Evolutionary conservation across 306 rosid species (phyloP), one percentile per base, ranked within the genome.

Genomic region (Quillaja saponaria): DNA sequence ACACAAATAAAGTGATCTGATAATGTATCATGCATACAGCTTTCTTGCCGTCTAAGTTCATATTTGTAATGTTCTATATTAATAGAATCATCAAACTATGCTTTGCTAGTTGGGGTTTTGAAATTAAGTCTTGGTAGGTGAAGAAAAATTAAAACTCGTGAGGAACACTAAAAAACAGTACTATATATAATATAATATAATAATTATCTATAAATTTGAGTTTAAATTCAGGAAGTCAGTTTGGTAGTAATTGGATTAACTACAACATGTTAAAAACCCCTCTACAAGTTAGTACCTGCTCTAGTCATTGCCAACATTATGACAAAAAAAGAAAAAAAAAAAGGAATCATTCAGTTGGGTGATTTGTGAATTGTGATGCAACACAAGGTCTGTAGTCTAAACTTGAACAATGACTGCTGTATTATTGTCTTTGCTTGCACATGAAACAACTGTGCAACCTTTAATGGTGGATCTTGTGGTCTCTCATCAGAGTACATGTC

Each of bases 11-110:
- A 48, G 57, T 58, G 55, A 46, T 56, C 35, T 71, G 41, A 55
- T 61, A 10, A 49, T 55, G 53, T 62, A 76, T 59, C 59, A 55
- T 64, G 21, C 55, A 38, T 64, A 20, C 55, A 38, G 47, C 39
- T 77, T 74, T 40, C 88, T 80, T 80, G 81, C 71, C 77, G 63
- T 74, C 71, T 49, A 83, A 80, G 81, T 70, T 76, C 47, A 64
- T 44, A 15, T 59, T 70, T 37, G 13, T 31, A 52, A 48, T 7
- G 38, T n/a, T n/a, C n/a, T 14, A 25, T 54, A 53, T 64, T 56
- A 47, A 38, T n/a, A n/a, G n/a, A n/a, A n/a, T n/a, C n/a, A n/a
- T n/a, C n/a, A n/a, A n/a, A n/a, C n/a, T n/a, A n/a, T 21, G 38
- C 53, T 71, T 53, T 57, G 37, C 16, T 17, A 15, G 28, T 34